Evolutionary conservation across 371 early-diverging fungal genomes (phyloP).

Genomic region (Cladochytrium tenue): DNA sequence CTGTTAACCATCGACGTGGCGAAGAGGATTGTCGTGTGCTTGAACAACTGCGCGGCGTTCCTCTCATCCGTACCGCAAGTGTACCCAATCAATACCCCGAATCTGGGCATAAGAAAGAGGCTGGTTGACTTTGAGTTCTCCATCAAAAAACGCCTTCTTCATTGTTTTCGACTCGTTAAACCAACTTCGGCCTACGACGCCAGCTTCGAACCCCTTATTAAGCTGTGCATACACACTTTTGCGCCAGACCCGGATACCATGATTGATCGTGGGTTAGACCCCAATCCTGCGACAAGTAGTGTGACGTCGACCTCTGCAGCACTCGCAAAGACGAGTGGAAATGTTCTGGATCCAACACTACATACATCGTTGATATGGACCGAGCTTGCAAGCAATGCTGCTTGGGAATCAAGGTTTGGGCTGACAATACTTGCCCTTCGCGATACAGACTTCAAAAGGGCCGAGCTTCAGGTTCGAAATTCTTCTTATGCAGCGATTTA

Average conservation of each 20-base stretch:
- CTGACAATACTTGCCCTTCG: slow-evolving; percentile 12
- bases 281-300: neutral
- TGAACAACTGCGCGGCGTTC: slow-evolving; percentile 75
- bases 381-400: neutral
- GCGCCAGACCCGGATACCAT: slow-evolving; percentile 43
- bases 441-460: slow-evolving; percentile 34
- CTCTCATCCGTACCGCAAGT: slow-evolving; percentile 52
- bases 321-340: neutral
- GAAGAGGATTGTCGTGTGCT: slow-evolving; percentile 76
- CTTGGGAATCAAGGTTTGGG: slow-evolving; percentile 7
- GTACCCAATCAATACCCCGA: neutral
- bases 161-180: slow-evolving; percentile 69
- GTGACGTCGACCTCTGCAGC: neutral
- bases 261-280: neutral
- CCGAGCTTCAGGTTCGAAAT: slow-evolving; percentile 19
- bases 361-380: neutral
- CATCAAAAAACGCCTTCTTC: slow-evolving; percentile 64
- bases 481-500: neutral
- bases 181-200: slow-evolving; percentile 72
- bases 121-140: slow-evolving; percentile 17
- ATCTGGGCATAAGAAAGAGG: slow-evolving; percentile 1
- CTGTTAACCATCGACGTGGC: slow-evolving; percentile 75
- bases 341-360: neutral
- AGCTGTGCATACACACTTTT: slow-evolving; percentile 40
- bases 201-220: slow-evolving; percentile 55